Percentiles rank a stretch among this genome's conserved stretches.
Conservation (phyloP, 805 yeast genomes). For the Myxozyma melibiosi region DNA sequence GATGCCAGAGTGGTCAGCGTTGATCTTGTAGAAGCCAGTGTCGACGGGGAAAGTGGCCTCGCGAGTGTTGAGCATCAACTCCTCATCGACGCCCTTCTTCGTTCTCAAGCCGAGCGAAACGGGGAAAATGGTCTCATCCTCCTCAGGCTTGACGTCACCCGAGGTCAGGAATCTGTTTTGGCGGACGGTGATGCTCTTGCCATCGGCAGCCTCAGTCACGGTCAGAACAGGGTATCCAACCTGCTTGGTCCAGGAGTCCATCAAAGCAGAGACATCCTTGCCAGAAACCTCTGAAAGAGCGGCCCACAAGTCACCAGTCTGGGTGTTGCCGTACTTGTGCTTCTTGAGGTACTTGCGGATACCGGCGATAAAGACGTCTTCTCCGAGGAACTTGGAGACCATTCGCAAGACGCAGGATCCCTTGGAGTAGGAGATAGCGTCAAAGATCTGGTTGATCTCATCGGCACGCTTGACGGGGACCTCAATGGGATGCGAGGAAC, state of each 20-base stretch:
- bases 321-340: slow-evolving; percentile 69
- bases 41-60: slow-evolving; percentile 51
- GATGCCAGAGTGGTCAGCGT: slow-evolving; percentile 63
- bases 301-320: slow-evolving; percentile 72
- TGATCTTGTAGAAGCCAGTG: slow-evolving; percentile 55
- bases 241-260: slow-evolving; percentile 72
- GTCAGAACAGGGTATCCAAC: slow-evolving; percentile 73
- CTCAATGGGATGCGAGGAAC: slow-evolving; percentile 84
- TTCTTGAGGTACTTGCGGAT: slow-evolving; percentile 67
- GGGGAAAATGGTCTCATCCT: slow-evolving; percentile 57
- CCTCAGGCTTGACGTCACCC: slow-evolving; percentile 62
- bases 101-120: slow-evolving; percentile 60
- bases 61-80: slow-evolving; percentile 57
- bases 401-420: slow-evolving; percentile 79
- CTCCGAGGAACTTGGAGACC: slow-evolving; percentile 72
- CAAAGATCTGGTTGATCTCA: slow-evolving; percentile 82
- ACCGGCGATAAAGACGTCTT: slow-evolving; percentile 68
- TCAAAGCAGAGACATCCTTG: slow-evolving; percentile 57
- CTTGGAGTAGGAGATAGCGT: slow-evolving; percentile 77
- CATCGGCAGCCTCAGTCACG: slow-evolving; percentile 48
- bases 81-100: slow-evolving; percentile 60
- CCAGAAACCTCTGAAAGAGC: slow-evolving; percentile 66
- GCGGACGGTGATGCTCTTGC: slow-evolving; percentile 44
- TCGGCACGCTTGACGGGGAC: slow-evolving; percentile 78
- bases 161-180: slow-evolving; percentile 66